These are phyloP conservation scores for Cryptococcus sp. DNA, from an alignment of 1,284 basidiomycete genomes.

Conservation along the genomic window DNA sequence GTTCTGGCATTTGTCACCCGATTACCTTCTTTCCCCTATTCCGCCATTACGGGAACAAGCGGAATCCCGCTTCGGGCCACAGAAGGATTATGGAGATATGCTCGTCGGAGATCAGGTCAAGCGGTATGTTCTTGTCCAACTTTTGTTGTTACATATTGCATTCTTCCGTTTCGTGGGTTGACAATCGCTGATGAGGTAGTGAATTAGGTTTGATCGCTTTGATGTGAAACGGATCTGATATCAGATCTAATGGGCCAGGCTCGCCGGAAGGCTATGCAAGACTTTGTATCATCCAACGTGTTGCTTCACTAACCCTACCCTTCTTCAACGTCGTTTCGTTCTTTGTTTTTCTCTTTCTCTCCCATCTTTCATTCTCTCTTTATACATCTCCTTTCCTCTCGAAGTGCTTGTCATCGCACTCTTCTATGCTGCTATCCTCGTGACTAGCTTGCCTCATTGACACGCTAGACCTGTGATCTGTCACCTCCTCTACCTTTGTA, in stretches of 20 bases:
- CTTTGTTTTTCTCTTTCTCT: not conserved
- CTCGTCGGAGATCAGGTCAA: constrained; percentile 81
- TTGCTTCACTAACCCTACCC: no score
- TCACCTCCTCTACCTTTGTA: not conserved
- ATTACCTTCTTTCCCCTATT: constrained; percentile 66
- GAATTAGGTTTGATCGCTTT: constrained; percentile 77
- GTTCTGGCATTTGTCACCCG: constrained; percentile 88
- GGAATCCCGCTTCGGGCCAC: constrained; percentile 38
- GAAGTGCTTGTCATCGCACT: no score
- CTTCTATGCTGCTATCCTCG: not conserved
- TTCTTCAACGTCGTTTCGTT: no score
- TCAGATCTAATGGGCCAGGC: no score
- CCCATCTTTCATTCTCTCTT: no score
- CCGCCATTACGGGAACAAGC: constrained; percentile 53
- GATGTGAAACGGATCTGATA: constrained; percentile 50
- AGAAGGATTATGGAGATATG: constrained; percentile 64
- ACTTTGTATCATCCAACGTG: no score
- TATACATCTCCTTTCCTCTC: no score
- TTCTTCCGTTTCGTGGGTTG: not conserved
- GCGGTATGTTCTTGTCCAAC: constrained; percentile 52
- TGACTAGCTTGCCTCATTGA: not conserved
- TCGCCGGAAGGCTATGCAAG: no score
- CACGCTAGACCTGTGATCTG: constrained; percentile 47
- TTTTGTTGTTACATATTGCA: constrained; percentile 4
- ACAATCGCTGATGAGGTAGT: constrained; percentile 47